Evolutionary conservation across 306 rosid genomes (phyloP), one percentile per base, ranked within the genome.

Genomic region (Ormosia emarginata): DNA sequence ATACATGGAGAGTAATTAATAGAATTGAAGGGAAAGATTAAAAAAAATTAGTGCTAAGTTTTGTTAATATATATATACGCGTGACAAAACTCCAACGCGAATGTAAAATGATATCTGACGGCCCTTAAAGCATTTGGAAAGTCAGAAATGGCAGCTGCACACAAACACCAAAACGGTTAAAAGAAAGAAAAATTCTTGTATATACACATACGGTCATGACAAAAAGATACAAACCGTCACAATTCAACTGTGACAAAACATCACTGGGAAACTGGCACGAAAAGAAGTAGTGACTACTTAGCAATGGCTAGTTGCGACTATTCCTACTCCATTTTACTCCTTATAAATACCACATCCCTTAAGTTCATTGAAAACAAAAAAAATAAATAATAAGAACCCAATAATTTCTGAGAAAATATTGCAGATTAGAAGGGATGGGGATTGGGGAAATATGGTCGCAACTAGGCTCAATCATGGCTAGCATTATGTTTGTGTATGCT

Each of bases 381-480:
- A 40, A 1, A n/a, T n/a, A n/a, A n/a, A n/a, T n/a, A 36, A 37
- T 8, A 40, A 66, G 50, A 67, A 4, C 2, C 8, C n/a, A 18
- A 3, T 2, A 9, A 9, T 6, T 41, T n/a, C 6, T 10, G 33
- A 9, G 56, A 1, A 15, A 76, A 33, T 41, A 17, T 15, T 9
- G 3, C 14, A 37, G 5, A 33, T 0, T 0, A 17, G 3, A 5
- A 49, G 14, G 0, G 7, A 79, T 46, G 72, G 84, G 11, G 4
- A 67, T 72, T 69, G 84, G 78, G 7, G 74, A 37, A 32, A 0
- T 44, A 13, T 90, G 83, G 86, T 9, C 83, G 8, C 74, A 83
- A 7, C 1, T 85, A 7, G 88, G 89, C 2, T 85, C 92, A 7
- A 1, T 79, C 4, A 77, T 76, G 55, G 89, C 88, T 0, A 85